Base-by-base conservation (phyloP, 768 basidiomycete genomes). In the Podaxis pistillaris region DNA sequence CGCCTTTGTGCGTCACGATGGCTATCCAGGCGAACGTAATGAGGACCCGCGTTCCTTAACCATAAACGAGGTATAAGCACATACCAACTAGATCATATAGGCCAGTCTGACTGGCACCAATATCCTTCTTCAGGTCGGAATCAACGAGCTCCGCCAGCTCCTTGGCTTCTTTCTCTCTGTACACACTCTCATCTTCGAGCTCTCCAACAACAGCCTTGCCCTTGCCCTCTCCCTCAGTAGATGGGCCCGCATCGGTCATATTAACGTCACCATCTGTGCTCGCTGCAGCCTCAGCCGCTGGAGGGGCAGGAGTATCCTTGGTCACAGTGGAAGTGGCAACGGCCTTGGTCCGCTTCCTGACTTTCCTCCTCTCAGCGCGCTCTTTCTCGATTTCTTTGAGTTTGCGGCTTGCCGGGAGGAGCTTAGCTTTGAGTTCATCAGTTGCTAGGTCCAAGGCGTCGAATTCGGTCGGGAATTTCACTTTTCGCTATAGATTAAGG, bases 1-100 rank as follows among this genome's bases (percentile, higher is more conserved):
- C 86, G 11, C 97, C 97, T 74, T 99, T 99, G 83, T 98, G 97
- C 22, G 95, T 96, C 12, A 99, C 88, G 70, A 99, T 91, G 7
- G 90, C 94, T 94, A 69, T 40, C 66, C n/a, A 24, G 13, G 50
- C 19, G 19, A 30, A 59, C 17, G 44, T 49, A 11, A 46, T 49
- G 61, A 56, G 33, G 3, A 46, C 44, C n/a, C 22, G 22, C 50
- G 13, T 51, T 6, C 2, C 7, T 5, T 12, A 55, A 58, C 24
- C 40, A 17, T 15, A 33, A 26, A 50, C n/a, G 51, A 40, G 63
- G 52, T 12, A n/a, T 57, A 6, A 36, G 2, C 3, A 82, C 91
- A 69, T 65, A 92, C 94, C 94, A 63, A 91, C 87, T 37, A 99
- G 85, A 55, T 98, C 96, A 71, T 97, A 99, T 70, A 98, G 67